Evolutionary conservation across 805 yeast species (phyloP).

Genomic region (Scheffersomyces ergatensis): DNA sequence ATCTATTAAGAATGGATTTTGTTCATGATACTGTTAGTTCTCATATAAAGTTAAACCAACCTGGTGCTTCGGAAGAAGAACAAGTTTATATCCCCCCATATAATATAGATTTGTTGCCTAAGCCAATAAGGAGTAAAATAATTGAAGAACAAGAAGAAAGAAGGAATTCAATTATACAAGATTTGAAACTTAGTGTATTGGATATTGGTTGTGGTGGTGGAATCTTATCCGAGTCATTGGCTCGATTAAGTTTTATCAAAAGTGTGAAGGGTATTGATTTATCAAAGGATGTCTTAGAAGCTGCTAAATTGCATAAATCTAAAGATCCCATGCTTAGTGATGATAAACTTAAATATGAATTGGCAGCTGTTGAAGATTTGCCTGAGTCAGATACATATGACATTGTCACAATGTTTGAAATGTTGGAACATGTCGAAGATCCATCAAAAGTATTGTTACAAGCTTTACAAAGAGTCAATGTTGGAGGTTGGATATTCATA

Average conservation of each 20-base stretch:
- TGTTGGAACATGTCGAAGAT: constrained; percentile 89
- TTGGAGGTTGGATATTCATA: constrained; percentile 81
- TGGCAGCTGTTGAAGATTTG: constrained; percentile 62
- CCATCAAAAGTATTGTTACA: constrained; percentile 72
- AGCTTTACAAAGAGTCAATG: constrained; percentile 66
- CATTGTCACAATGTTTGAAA: constrained; percentile 86
- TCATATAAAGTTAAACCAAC: constrained; percentile 41
- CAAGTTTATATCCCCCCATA: constrained; percentile 77
- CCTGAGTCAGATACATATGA: constrained; percentile 53
- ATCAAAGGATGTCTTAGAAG: constrained; percentile 75
- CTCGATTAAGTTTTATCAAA: constrained; percentile 63
- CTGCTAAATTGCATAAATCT: constrained; percentile 67
- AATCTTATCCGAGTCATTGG: constrained; percentile 80
- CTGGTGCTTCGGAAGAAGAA: constrained; percentile 29
- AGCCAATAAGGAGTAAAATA: constrained; percentile 46
- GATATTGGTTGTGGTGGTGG: constrained; percentile 99
- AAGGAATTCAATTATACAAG: constrained; percentile 32
- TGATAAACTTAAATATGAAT: constrained; percentile 55
- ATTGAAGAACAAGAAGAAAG: constrained; percentile 48
- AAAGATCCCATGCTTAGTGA: constrained; percentile 60
- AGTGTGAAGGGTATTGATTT: constrained; percentile 81
- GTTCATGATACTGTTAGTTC: constrained; percentile 58
- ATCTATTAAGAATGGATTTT: constrained; percentile 83
- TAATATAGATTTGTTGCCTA: constrained; percentile 64
- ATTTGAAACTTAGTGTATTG: constrained; percentile 50